phyloP scores from a whole-genome alignment of 306 rosid species.

The Amphicarpaea edgeworthii region DNA sequence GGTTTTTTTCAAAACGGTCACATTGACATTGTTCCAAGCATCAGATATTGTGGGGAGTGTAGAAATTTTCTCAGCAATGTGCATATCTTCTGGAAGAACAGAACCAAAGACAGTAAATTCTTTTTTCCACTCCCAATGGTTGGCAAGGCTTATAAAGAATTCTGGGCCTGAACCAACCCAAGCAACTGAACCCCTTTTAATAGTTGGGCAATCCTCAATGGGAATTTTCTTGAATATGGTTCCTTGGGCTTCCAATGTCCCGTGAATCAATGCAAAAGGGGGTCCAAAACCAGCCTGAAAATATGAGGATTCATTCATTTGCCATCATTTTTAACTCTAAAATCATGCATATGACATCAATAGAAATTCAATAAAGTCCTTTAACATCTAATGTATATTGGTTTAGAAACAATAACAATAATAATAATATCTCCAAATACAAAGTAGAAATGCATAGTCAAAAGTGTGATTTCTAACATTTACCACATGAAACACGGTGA shows the following conservation, averaged over 20 bases:
- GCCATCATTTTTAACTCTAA: not conserved
- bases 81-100: conserved; percentile 76
- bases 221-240: conserved; percentile 59
- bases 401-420: too few species aligned
- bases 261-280: conserved; percentile 73
- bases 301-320: conserved; percentile 30
- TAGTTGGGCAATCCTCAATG: conserved; percentile 60
- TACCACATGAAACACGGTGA: too few species aligned
- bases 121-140: conserved; percentile 65
- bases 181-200: conserved; percentile 71
- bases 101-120: conserved; percentile 69
- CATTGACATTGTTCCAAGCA: conserved; percentile 69
- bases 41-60: conserved; percentile 61
- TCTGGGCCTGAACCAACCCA: conserved; percentile 77
- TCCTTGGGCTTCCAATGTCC: conserved; percentile 64
- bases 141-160: conserved; percentile 73
- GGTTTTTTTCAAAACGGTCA: conserved; percentile 59
- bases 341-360: not conserved
- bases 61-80: conserved; percentile 66
- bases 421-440: too few species aligned
- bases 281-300: conserved; percentile 68
- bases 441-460: too few species aligned
- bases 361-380: not conserved
- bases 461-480: too few species aligned
- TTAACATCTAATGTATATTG: not conserved